Evolutionary conservation across 2,329 filamentous ascomycete species (phyloP).

Genomic region (Delphinella strobiligena): DNA sequence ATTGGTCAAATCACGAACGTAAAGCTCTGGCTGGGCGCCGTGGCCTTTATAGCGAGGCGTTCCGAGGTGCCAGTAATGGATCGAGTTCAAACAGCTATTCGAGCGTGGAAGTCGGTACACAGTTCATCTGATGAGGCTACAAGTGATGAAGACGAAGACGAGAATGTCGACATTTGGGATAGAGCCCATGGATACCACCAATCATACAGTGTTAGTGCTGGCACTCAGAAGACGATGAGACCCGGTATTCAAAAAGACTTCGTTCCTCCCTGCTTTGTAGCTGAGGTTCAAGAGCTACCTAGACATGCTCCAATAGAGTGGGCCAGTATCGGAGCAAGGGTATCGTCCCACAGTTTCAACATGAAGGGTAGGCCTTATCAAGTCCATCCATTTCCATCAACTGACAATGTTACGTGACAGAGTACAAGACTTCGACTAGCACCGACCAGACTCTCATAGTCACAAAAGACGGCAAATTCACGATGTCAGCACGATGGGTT

Average conservation of each 20-base stretch:
- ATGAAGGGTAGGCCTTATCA: constrained; percentile 2
- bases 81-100: constrained; percentile 12
- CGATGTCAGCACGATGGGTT: constrained; percentile 1
- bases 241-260: constrained; percentile 10
- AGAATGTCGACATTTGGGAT: constrained; percentile 55
- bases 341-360: not conserved
- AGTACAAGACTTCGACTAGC: not conserved
- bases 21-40: constrained; percentile 60
- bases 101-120: constrained; percentile 32
- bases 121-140: constrained; percentile 24
- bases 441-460: not conserved
- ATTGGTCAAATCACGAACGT: constrained; percentile 63
- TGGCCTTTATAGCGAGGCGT: constrained; percentile 56
- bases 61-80: constrained; percentile 12
- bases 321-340: constrained; percentile 22
- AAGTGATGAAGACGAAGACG: constrained; percentile 30
- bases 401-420: too few relatives aligned
- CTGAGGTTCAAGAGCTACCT: constrained; percentile 66
- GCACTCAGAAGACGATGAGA: constrained; percentile 22
- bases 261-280: constrained; percentile 57
- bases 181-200: constrained; percentile 36
- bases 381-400: too few relatives aligned
- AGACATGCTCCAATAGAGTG: constrained; percentile 69
- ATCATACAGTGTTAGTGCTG: constrained; percentile 14
- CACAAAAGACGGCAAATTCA: not conserved